A percentile compares a stretch with the other conserved stretches of the same genome.
phyloP scores from a whole-genome alignment of 176 grass and related monocot species.

The Tillandsia fasciculata region DNA sequence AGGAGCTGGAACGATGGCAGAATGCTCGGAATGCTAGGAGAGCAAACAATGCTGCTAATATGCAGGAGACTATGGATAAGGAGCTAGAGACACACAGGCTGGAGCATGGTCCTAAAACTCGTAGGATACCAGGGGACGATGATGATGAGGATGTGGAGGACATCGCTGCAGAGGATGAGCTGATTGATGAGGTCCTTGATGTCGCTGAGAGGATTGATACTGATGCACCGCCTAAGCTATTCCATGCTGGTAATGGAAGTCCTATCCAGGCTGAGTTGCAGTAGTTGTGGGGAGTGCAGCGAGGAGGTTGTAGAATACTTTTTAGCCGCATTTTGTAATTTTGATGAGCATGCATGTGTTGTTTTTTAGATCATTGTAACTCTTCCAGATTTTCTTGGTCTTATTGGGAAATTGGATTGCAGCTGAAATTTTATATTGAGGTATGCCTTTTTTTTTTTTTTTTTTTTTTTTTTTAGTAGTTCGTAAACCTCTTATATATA shows the following conservation, averaged over 20 bases:
- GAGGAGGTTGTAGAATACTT: too few species aligned
- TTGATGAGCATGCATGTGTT: too few species aligned
- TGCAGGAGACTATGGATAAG: slow-evolving; percentile 88
- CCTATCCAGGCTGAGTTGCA: slow-evolving; percentile 7
- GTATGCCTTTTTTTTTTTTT: too few species aligned
- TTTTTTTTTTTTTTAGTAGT: too few species aligned
- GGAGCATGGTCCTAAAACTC: slow-evolving; percentile 82
- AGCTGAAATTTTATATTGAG: too few species aligned
- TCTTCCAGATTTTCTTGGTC: too few species aligned
- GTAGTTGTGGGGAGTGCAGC: background rate
- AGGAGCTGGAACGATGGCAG: slow-evolving; percentile 72
- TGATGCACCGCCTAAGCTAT: slow-evolving; percentile 31
- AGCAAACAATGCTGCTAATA: slow-evolving; percentile 37
- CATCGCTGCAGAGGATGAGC: slow-evolving; percentile 59
- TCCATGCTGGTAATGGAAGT: slow-evolving; percentile 32
- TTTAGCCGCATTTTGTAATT: too few species aligned
- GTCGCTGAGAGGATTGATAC: slow-evolving; percentile 41
- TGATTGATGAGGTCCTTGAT: slow-evolving; percentile 85
- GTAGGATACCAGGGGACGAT: slow-evolving; percentile 46
- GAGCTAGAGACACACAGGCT: slow-evolving; percentile 81
- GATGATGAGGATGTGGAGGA: slow-evolving; percentile 78
- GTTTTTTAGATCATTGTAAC: too few species aligned
- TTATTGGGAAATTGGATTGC: too few species aligned
- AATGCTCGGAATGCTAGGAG: slow-evolving; percentile 58
- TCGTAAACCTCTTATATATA: too few species aligned